Evolutionary conservation across 495 filamentous ascomycete species (phyloP).

Genomic region (Aspergillus conjunctus): DNA sequence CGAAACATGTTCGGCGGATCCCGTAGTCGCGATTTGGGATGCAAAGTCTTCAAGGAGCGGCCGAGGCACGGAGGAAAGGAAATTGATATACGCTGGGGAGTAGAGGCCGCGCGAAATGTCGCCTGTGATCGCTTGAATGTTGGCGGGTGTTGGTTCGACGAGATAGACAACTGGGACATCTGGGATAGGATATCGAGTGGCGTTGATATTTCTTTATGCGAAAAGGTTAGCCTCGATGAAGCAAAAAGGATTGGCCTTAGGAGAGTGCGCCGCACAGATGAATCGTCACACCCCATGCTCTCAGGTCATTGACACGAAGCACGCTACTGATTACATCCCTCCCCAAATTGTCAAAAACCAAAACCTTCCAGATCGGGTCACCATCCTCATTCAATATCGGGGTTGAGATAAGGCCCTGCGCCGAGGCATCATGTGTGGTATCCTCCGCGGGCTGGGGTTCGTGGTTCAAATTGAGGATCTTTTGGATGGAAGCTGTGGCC

Average conservation of each 20-base stretch:
- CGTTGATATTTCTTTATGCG: slow-evolving; percentile 69
- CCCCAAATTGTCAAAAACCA: slow-evolving; percentile 71
- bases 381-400: slow-evolving; percentile 87
- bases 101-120: slow-evolving; percentile 89
- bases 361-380: slow-evolving; percentile 75
- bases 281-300: slow-evolving; percentile 93
- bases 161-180: slow-evolving; percentile 97
- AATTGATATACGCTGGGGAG: slow-evolving; percentile 94
- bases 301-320: slow-evolving; percentile 85
- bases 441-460: slow-evolving; percentile 57
- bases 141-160: slow-evolving; percentile 80
- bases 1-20: slow-evolving; percentile 82
- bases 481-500: slow-evolving; percentile 83
- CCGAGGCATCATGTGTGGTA: slow-evolving; percentile 52
- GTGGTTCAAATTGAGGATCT: slow-evolving; percentile 94
- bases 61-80: slow-evolving; percentile 90
- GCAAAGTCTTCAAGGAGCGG: slow-evolving; percentile 96
- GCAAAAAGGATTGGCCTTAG: slow-evolving; percentile 2
- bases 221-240: neutral
- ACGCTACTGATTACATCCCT: slow-evolving; percentile 89
- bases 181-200: slow-evolving; percentile 84
- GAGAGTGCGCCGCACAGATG: slow-evolving; percentile 67
- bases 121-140: slow-evolving; percentile 79
- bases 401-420: slow-evolving; percentile 66
- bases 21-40: slow-evolving; percentile 76